Evolutionary conservation across 345 rosid species (phyloP).

Genomic region (Punica granatum): DNA sequence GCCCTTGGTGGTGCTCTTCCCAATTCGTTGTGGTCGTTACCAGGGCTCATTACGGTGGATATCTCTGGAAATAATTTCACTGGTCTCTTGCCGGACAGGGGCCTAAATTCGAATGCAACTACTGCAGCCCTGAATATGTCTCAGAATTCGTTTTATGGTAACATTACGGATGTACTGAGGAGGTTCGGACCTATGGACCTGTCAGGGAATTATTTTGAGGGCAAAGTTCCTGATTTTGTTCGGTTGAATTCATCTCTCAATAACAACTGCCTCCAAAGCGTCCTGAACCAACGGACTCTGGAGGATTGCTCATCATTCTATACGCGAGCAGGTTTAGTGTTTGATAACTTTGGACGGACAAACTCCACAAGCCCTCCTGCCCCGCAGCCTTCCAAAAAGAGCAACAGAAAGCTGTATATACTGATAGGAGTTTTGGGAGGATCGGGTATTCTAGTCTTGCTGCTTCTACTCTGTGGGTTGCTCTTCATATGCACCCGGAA

Average conservation of each 20-base stretch:
- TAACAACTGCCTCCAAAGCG: slow-evolving; percentile 65
- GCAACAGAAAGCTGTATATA: slow-evolving; percentile 38
- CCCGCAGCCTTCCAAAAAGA: slow-evolving; percentile 26
- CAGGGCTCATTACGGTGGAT: slow-evolving; percentile 51
- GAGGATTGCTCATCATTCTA: slow-evolving; percentile 61
- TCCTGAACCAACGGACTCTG: slow-evolving; percentile 46
- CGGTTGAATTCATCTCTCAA: slow-evolving; percentile 39
- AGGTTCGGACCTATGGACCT: slow-evolving; percentile 46
- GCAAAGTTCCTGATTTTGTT: slow-evolving; percentile 61
- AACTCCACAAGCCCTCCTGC: slow-evolving; percentile 38
- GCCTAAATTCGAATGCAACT: slow-evolving; percentile 25
- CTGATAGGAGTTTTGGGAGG: slow-evolving; percentile 65
- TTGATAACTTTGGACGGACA: slow-evolving; percentile 77
- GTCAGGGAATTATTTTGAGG: slow-evolving; percentile 78
- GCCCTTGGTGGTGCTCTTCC: slow-evolving; percentile 53
- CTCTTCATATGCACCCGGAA: slow-evolving; percentile 37
- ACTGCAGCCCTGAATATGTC: slow-evolving; percentile 52
- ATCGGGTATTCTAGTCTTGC: slow-evolving; percentile 36
- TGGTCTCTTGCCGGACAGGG: slow-evolving; percentile 43
- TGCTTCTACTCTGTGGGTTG: slow-evolving; percentile 30
- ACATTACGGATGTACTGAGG: slow-evolving; percentile 36
- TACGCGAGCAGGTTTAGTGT: slow-evolving; percentile 43
- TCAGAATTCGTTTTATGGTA: slow-evolving; percentile 64
- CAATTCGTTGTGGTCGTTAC: slow-evolving; percentile 46
- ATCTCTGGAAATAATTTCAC: slow-evolving; percentile 75